Evolutionary conservation across 176 grass and related monocot genomes (phyloP), one percentile per base, ranked within the genome.

Genomic region (Phragmites australis): DNA sequence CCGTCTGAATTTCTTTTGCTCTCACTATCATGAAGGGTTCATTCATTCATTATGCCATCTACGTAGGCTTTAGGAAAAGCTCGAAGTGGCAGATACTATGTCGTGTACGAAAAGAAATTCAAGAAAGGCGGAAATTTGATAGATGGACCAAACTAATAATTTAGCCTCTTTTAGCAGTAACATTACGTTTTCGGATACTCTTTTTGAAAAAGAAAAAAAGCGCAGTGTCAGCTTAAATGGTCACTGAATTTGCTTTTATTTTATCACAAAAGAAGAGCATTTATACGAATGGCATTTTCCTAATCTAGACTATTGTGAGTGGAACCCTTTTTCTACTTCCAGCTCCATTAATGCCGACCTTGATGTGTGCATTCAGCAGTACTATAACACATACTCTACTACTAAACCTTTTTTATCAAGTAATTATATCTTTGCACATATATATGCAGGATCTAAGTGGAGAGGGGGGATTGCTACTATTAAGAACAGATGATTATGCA

Each of bases 111-210:
- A 87, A 82, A 87, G 55, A 53, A 79, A 79, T 44, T 79, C 72
- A 45, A 62, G 26, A 49, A 30, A 48, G 10, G 13, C 9, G 6
- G 41, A 45, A 46, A 45, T 34, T 68, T 80, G 41, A 74, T 27
- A 19, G 64, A 25, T 44, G 79, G 74, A n/a, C 75, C 86, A 60
- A 51, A 63, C 69, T 83, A 74, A 88, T 88, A 65, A 68, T 83
- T 31, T 58, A 51, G 30, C 9, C 9, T 45, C 65, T 72, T 79
- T 74, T 69, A 81, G 67, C 74, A 65, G 83, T 44, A 54, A 47
- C 19, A 68, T 52, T 21, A 74, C 41, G 25, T 75, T 61, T 84
- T 58, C 21, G 0, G 0, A 0, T 3, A 29, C 34, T 77, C 11
- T 53, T 53, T 61, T 56, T 4, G 3, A 1, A 10, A 8, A 18